Evolutionary conservation across 805 yeast genomes (phyloP), one percentile per base, ranked within the genome.

Genomic region (Ogataea henricii): DNA sequence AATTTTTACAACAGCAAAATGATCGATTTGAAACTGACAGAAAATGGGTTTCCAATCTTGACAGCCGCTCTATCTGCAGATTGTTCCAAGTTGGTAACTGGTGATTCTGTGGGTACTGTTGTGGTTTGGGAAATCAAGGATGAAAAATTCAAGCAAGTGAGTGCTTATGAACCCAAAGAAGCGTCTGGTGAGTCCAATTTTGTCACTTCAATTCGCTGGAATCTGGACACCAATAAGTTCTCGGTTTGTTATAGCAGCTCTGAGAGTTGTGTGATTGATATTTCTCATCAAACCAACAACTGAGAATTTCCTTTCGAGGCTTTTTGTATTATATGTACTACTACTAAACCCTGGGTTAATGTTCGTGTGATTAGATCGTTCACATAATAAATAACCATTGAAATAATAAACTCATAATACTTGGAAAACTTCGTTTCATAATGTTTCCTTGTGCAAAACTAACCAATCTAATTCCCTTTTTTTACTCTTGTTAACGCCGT

Each of bases 61-160:
- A 68, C 70, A 16, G 81, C 83, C 1, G 64, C 71, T 1, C 51
- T 86, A 6, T 80, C 89, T 0, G 76, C 79, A 0, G 71, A 79
- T 58, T 63, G 64, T 38, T 60, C 67, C 10, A 72, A 66, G 55
- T 63, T 83, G 22, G 89, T 83, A 0, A 69, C 85, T 1, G 95
- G 89, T 1, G 87, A 84, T 34, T 77, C 79, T 46, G 79, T 79
- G 33, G 90, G 92, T 0, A 70, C 71, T 21, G 71, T 86, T 2
- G 64, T 76, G 9, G 59, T 86, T 0, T 83, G 84, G 77, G 75
- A 76, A 49, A 56, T 79, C 16, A 49, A 57, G 10, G 27, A 33
- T 16, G 48, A 36, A 6, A 43, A 46, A 12, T 34, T 52, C 13
- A 51, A 51, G 37, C 57, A 56, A 26, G 18, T 49, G 17, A 48